These are phyloP conservation scores for Apiospora marii DNA, from an alignment of 2,329 filamentous ascomycete species.

Conservation along the genomic window DNA sequence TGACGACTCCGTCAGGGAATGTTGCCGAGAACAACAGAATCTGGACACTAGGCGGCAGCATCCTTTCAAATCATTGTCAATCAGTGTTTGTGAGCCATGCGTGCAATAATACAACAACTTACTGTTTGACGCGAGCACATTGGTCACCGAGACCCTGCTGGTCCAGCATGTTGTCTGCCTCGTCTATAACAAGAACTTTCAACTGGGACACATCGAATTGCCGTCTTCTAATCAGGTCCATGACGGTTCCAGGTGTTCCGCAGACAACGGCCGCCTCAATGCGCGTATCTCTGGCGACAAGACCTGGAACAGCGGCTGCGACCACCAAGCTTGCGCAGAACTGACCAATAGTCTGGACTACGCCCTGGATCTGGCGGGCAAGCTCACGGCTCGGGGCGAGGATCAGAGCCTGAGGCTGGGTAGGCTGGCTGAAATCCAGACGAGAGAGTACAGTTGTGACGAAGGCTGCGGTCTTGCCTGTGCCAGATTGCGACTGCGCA, in stretches of 20 bases:
- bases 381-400: constrained; percentile 94
- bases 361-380: constrained; percentile 90
- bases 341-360: constrained; percentile 83
- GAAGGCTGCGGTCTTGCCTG: constrained; percentile 97
- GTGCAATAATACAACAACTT: constrained; percentile 42
- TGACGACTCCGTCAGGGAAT: constrained; percentile 84
- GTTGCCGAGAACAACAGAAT: constrained; percentile 96
- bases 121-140: constrained; percentile 89
- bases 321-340: constrained; percentile 81
- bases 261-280: constrained; percentile 84
- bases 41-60: constrained; percentile 79
- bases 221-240: constrained; percentile 82
- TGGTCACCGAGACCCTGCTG: constrained; percentile 95
- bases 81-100: constrained; percentile 35
- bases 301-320: constrained; percentile 84
- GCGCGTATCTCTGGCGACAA: constrained; percentile 70
- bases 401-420: constrained; percentile 83
- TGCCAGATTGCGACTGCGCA: constrained; percentile 98
- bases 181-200: constrained; percentile 88
- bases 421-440: constrained; percentile 74
- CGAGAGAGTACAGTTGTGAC: constrained; percentile 90
- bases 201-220: constrained; percentile 76
- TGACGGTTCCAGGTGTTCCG: constrained; percentile 92
- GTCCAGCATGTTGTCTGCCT: constrained; percentile 99
- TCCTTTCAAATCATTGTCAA: constrained; percentile 52